Base-by-base conservation (phyloP, 2,329 filamentous ascomycete species). In the Penicillium paneum region DNA sequence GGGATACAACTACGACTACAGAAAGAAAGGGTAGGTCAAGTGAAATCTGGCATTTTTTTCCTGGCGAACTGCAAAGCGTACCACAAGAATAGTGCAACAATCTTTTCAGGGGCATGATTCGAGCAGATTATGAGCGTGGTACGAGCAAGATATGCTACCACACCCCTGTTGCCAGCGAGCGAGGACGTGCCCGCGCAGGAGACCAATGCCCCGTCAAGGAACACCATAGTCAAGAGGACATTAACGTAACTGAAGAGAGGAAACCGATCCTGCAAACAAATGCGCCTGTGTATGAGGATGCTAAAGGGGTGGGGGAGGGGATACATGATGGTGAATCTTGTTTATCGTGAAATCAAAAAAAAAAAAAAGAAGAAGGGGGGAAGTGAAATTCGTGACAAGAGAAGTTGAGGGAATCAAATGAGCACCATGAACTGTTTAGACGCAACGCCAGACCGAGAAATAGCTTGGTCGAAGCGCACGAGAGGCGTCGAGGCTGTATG, bases 281-380 rank as follows among this genome's bases (percentile, higher is more conserved):
- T 70, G 68, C 71, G 71, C 72, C 71, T 66, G 68, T 71, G 71
- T 72, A 74, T 72, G 70, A 69, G 63, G 64, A 72, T 72, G 68
- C 71, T 72, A 69, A 65, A 57, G 51, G 52, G 56, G 55, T 54
- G 58, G 54, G 52, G 52, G 43, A 62, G 69, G 71, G 71, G 67
- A 65, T 77, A 77, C 74, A 76, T 76, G 74, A 77, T 60, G 71
- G 74, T 76, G 74, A 73, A 76, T 77, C 74, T 76, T 73, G 64
- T 71, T 71, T 74, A 74, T 75, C 74, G 67, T 75, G 64, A 71
- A 62, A 64, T 63, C 65, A 59, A 67, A 67, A 64, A 48, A 52
- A 62, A 54, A 31, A 28, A 28, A 8, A 49, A 41, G 40, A 31
- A 60, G 44, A 49, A 38, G 28, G 49, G 34, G 50, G 49, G 44